These are phyloP conservation scores for Saccharomycopsis amapae DNA, from an alignment of 805 yeast genomes.

Conservation along the genomic window DNA sequence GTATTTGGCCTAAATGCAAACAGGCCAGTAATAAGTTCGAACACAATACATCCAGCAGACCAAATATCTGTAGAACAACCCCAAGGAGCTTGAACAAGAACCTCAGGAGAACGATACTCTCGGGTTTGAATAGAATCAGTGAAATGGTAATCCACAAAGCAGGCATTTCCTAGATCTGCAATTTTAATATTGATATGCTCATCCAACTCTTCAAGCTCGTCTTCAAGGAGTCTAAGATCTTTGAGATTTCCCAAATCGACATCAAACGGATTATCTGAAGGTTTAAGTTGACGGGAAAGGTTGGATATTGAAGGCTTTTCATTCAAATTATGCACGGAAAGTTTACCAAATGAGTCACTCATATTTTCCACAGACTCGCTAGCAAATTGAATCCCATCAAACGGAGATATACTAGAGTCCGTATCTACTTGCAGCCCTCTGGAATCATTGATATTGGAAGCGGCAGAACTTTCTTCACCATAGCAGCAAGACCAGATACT, in stretches of 20 bases:
- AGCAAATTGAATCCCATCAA: constrained; percentile 4
- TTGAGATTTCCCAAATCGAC: constrained; percentile 24
- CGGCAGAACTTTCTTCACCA: constrained; percentile 6
- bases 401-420: not conserved
- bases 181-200: constrained; percentile 59
- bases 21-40: constrained; percentile 91
- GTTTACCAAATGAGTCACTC: not conserved
- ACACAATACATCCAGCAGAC: constrained; percentile 89
- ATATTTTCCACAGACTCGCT: constrained; percentile 6
- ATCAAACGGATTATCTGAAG: constrained; percentile 3
- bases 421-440: not conserved
- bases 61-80: constrained; percentile 94
- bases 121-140: constrained; percentile 88
- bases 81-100: constrained; percentile 75
- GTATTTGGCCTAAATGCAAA: constrained; percentile 76
- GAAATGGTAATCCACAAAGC: constrained; percentile 73
- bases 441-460: not conserved
- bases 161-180: constrained; percentile 91
- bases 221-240: constrained; percentile 6
- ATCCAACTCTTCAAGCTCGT: constrained; percentile 20
- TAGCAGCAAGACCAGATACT: constrained; percentile 20
- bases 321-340: not conserved
- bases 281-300: too few relatives aligned
- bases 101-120: constrained; percentile 90
- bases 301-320: not conserved